A percentile compares a stretch with the other conserved stretches of the same genome.
These are phyloP conservation scores for Madurella mycetomatis DNA, from an alignment of 2,329 filamentous ascomycete species.

Conservation along the genomic window DNA sequence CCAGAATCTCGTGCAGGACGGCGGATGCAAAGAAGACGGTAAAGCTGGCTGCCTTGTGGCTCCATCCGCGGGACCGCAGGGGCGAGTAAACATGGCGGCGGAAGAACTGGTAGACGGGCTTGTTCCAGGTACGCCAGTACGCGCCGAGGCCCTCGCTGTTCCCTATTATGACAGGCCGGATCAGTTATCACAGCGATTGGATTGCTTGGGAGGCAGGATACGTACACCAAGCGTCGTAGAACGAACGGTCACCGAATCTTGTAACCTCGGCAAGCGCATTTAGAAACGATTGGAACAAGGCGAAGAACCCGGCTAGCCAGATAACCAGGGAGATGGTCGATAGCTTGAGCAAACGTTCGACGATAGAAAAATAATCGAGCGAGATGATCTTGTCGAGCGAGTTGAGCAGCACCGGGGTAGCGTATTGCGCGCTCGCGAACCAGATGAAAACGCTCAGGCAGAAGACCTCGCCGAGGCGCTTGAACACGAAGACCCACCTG, in stretches of 20 bases:
- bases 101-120: conserved; percentile 96
- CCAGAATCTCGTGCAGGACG: conserved; percentile 83
- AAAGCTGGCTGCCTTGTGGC: conserved; percentile 63
- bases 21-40: conserved; percentile 87
- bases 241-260: conserved; percentile 85
- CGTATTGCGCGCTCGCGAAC: conserved; percentile 92
- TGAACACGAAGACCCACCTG: conserved; percentile 82
- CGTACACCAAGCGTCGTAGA: conserved; percentile 90
- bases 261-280: conserved; percentile 89
- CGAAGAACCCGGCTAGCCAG: conserved; percentile 97
- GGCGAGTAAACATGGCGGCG: conserved; percentile 89
- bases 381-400: conserved; percentile 81
- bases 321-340: conserved; percentile 93
- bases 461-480: conserved; percentile 73
- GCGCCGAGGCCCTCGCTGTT: conserved; percentile 79
- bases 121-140: conserved; percentile 98
- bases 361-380: conserved; percentile 73
- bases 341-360: conserved; percentile 89
- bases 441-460: conserved; percentile 86
- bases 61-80: conserved; percentile 78
- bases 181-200: not conserved
- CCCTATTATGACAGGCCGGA: conserved; percentile 33
- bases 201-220: not conserved
- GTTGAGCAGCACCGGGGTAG: conserved; percentile 82
- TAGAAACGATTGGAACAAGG: conserved; percentile 86